Base-by-base conservation (phyloP, 2,329 filamentous ascomycete genomes). In the Whalleya microplaca region DNA sequence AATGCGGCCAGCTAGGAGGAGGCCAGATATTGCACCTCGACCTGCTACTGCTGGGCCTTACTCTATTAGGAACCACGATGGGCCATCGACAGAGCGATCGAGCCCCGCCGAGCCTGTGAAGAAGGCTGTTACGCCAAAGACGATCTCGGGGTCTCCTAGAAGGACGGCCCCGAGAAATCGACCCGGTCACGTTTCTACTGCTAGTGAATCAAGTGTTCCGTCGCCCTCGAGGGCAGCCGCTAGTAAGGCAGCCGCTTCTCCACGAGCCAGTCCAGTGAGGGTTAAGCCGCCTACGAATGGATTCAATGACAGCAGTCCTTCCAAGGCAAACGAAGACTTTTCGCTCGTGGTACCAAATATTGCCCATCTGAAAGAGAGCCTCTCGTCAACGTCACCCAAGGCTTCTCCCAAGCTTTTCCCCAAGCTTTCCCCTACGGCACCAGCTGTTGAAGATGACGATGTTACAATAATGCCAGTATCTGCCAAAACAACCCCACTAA, bases 41-140 rank as follows among this genome's bases (percentile, higher is more conserved):
- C 85, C 85, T 32, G 85, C 85, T 12, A 88, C 85, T 12, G 85
- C 85, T 10, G 85, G 85, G 0, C 85, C 85, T 0, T 88, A 88
- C 68, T 88, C 85, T 19, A 80, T 86, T 9, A 77, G 85, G 62
- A 78, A 77, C n/a, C 80, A 82, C 49, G 78, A 80, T 48, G 71
- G 69, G 2, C 70, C 73, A 2, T 73, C 73, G 1, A 48, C 64
- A 0, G 77, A 80, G 64, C 73, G 75, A 14, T 65, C 74, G 2
- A 84, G 82, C 61, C 82, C 82, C 6, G 63, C 70, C 1, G 79
- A 81, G 44, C 75, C 68, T 41, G 61, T 72, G 21, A 81, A 74
- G 63, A 85, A 80, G 70, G 68, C 73, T 2, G 72, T 74, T 45
- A 81, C 80, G 5, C 77, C 84, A 1, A 84, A 79, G 66, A 71